Conservation (phyloP, 2,329 filamentous ascomycete species). For the Trichoderma cornu-damae region DNA sequence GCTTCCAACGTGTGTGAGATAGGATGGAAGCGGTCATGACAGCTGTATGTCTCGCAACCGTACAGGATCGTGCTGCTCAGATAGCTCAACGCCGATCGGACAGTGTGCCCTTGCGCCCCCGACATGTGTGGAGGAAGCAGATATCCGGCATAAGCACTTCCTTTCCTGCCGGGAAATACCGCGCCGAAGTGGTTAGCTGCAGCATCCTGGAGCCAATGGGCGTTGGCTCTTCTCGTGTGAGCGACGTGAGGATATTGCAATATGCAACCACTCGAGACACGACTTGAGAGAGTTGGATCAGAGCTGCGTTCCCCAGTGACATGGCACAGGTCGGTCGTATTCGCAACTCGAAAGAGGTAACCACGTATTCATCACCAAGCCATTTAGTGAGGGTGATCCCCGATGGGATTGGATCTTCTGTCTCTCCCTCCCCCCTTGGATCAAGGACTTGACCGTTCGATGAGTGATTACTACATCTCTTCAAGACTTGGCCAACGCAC, state of each 20-base stretch:
- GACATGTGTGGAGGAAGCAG: slow-evolving; percentile 14
- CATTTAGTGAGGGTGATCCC: neutral
- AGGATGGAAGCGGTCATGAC: slow-evolving; percentile 19
- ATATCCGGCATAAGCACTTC: slow-evolving; percentile 9
- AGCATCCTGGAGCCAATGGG: slow-evolving; percentile 5
- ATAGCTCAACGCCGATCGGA: slow-evolving; percentile 11
- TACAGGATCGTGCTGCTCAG: slow-evolving; percentile 19
- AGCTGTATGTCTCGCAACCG: slow-evolving; percentile 22
- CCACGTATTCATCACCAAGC: neutral
- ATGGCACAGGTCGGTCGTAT: slow-evolving; percentile 4
- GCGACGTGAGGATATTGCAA: slow-evolving; percentile 3
- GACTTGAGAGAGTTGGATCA: slow-evolving; percentile 4
- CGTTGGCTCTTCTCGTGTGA: neutral
- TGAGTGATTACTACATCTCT: too few species aligned
- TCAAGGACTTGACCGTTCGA: too few species aligned
- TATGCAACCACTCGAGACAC: slow-evolving; percentile 20
- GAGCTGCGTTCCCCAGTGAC: slow-evolving; percentile 3
- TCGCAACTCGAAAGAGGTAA: neutral
- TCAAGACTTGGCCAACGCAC: too few species aligned
- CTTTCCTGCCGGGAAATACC: slow-evolving; percentile 14
- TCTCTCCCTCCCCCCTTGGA: too few species aligned
- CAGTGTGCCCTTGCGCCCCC: slow-evolving; percentile 4
- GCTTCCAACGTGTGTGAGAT: neutral
- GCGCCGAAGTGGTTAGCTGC: slow-evolving; percentile 13
- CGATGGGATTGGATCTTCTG: neutral